Conservation (phyloP, 106 monocot genomes). For the Acanthochlamys bracteata region DNA sequence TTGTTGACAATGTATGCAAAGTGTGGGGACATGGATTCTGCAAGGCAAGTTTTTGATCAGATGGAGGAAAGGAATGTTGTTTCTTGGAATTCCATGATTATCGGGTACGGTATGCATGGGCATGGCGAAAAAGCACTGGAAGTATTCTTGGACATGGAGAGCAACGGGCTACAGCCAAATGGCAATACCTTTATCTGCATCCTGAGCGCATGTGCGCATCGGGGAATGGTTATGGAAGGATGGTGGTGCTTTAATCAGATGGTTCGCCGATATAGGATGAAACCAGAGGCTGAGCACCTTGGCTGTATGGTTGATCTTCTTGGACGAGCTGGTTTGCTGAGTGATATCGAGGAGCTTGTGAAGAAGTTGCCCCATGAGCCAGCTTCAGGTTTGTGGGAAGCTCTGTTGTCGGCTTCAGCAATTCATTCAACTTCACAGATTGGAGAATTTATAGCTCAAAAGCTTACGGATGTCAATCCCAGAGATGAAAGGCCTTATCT, state of each 20-base stretch:
- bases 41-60: slow-evolving; percentile 40
- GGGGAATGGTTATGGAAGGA: slow-evolving; percentile 47
- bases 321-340: slow-evolving; percentile 45
- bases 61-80: slow-evolving; percentile 42
- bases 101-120: slow-evolving; percentile 56
- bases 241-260: slow-evolving; percentile 67
- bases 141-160: slow-evolving; percentile 62
- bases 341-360: slow-evolving; percentile 26
- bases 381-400: slow-evolving; percentile 25
- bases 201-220: slow-evolving; percentile 53
- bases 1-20: slow-evolving; percentile 77
- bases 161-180: slow-evolving; percentile 29
- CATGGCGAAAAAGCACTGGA: slow-evolving; percentile 35
- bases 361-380: slow-evolving; percentile 12
- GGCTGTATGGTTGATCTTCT: slow-evolving; percentile 76
- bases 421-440: slow-evolving; percentile 29
- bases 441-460: slow-evolving; percentile 41
- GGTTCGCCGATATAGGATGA: slow-evolving; percentile 31
- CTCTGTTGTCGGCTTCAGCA: slow-evolving; percentile 42
- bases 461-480: slow-evolving; percentile 42
- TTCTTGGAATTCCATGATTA: slow-evolving; percentile 67
- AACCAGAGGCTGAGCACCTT: slow-evolving; percentile 52
- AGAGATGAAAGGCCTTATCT: slow-evolving; percentile 46
- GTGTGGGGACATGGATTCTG: slow-evolving; percentile 46
- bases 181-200: slow-evolving; percentile 55